Evolutionary conservation across 345 rosid genomes (phyloP).

Genomic region (Punica granatum): DNA sequence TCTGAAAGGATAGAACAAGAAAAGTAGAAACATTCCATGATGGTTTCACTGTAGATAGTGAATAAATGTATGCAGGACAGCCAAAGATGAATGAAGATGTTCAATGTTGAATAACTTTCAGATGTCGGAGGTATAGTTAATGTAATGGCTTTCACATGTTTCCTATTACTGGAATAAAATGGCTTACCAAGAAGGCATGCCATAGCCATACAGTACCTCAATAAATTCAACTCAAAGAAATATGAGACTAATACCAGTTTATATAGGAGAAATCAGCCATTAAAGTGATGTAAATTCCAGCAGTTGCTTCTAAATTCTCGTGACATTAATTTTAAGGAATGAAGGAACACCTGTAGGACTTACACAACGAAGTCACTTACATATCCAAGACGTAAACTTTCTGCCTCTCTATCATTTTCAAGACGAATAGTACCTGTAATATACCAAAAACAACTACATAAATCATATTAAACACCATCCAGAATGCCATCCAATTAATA

Average conservation of each 20-base stretch:
- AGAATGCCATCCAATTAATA: not conserved
- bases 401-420: constrained; percentile 79
- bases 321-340: not conserved
- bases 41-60: not conserved
- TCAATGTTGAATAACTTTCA: not conserved
- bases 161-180: not conserved
- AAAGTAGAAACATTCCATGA: not conserved
- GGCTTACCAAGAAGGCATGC: not conserved
- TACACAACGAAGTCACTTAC: constrained; percentile 37
- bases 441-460: constrained; percentile 2
- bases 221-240: not conserved
- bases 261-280: not conserved
- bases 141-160: not conserved
- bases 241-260: not conserved
- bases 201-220: not conserved
- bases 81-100: not conserved
- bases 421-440: constrained; percentile 55
- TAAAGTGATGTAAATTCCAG: not conserved
- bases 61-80: not conserved
- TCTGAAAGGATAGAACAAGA: not conserved
- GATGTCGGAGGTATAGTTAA: no score
- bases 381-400: constrained; percentile 66
- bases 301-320: not conserved
- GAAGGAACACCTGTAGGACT: not conserved
- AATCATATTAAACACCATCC: not conserved